Evolutionary conservation across 768 basidiomycete genomes (phyloP), one percentile per base, ranked within the genome.

Genomic region (Lepiota subincarnata): DNA sequence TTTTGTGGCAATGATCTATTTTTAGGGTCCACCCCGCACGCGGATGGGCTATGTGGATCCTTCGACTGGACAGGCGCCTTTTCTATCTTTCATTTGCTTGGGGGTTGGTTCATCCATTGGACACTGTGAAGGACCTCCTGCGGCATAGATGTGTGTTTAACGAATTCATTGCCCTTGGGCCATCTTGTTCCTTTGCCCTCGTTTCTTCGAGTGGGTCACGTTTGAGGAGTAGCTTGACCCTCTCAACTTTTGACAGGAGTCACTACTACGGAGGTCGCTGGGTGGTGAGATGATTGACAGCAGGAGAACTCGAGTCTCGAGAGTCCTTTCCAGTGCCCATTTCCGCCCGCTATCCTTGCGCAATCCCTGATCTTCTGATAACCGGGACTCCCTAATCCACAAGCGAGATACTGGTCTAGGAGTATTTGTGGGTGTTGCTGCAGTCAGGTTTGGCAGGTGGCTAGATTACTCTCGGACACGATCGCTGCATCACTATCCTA

Each of bases 281-380:
- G 18, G 10, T 46, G 50, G 44, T 44, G 36, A 43, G 50, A 52
- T 52, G 50, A 3, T 43, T 52, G 35, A 22, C 41, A 36, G 42
- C 24, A 22, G 31, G 34, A 34, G 18, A 26, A 28, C 26, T 28
- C 26, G 26, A 28, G 7, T 28, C 7, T 28, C 26, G 26, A 28
- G 26, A 7, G 26, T 7, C 7, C 26, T 28, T 7, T 4, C 26
- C 26, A 7, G 26, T 14, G 22, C 14, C 20, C 24, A 2, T 34
- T 39, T 46, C 7, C 19, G n/a, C n/a, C 31, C 13, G 34, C 16
- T 24, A 31, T 4, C 45, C 28, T 31, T 28, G 26, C 26, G 24
- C 42, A 11, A 11, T 12, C 19, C 5, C 26, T 14, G 5, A n/a
- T 28, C 5, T n/a, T 31, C 26, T 28, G 26, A 28, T 28, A 4